Percentiles rank a stretch among this genome's conserved stretches.
These are phyloP conservation scores for Codiaeum variegatum DNA, from an alignment of 441 rosid species.

Conservation along the genomic window DNA sequence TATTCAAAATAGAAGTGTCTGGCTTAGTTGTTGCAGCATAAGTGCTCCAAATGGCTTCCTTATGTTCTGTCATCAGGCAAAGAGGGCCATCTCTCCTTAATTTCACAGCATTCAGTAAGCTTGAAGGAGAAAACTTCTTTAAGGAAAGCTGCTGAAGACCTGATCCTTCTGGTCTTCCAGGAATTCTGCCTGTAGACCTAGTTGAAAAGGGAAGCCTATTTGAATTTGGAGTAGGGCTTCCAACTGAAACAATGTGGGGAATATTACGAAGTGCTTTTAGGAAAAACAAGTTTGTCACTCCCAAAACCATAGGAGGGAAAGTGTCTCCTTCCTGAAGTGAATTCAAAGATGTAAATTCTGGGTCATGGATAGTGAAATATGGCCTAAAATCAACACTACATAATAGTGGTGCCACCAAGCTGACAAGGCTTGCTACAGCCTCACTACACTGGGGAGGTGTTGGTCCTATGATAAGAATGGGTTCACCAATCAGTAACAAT, in stretches of 20 bases:
- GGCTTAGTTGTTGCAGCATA: conserved; percentile 83
- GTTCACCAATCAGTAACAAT: conserved; percentile 87
- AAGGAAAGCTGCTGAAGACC: conserved; percentile 78
- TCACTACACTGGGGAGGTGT: conserved; percentile 96
- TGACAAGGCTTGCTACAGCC: conserved; percentile 95
- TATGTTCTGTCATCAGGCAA: conserved; percentile 96
- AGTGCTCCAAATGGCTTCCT: conserved; percentile 94
- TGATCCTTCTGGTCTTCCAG: conserved; percentile 66
- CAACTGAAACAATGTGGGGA: conserved; percentile 92
- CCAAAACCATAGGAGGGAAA: conserved; percentile 91
- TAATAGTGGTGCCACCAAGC: conserved; percentile 83
- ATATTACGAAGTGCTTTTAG: conserved; percentile 84
- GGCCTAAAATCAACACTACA: conserved; percentile 96
- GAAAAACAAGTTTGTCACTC: conserved; percentile 93
- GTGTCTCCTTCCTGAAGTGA: conserved; percentile 64
- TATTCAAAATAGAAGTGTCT: conserved; percentile 89
- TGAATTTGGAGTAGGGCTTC: conserved; percentile 64
- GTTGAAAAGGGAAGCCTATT: conserved; percentile 48
- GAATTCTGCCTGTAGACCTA: conserved; percentile 58
- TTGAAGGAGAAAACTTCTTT: conserved; percentile 84
- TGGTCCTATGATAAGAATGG: conserved; percentile 87
- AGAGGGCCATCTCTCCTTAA: conserved; percentile 93
- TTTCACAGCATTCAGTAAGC: conserved; percentile 72
- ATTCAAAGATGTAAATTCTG: conserved; percentile 67
- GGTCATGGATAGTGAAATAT: conserved; percentile 94